These are phyloP conservation scores for Colletotrichum somersetense DNA, from an alignment of 2,329 filamentous ascomycete genomes.

Conservation along the genomic window DNA sequence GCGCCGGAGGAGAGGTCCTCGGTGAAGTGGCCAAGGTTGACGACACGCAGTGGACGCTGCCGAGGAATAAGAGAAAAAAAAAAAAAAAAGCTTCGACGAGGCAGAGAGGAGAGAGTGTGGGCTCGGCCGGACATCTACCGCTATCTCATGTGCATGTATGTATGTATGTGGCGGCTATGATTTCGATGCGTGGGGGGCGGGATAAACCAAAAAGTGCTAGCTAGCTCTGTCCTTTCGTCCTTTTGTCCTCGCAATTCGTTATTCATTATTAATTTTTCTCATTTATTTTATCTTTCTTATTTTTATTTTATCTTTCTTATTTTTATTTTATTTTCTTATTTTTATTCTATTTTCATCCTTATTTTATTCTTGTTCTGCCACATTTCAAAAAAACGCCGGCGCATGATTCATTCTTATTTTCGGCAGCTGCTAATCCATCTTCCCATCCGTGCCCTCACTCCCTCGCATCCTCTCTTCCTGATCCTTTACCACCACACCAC, in stretches of 20 bases:
- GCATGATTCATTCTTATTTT: conserved; percentile 21
- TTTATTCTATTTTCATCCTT: too few species aligned
- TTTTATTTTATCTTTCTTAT: too few species aligned
- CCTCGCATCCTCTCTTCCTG: neutral
- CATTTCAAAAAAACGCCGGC: conserved; percentile 20
- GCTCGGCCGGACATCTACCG: neutral
- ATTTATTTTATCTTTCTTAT: too few species aligned
- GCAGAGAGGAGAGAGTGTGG: too few species aligned
- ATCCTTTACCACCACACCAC: conserved; percentile 15
- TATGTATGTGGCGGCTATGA: neutral
- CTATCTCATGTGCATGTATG: neutral
- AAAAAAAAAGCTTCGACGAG: neutral
- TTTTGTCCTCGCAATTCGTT: too few species aligned
- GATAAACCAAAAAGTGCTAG: neutral
- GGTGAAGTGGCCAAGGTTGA: conserved; percentile 7
- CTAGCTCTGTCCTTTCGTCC: too few species aligned
- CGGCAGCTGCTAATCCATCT: conserved; percentile 18
- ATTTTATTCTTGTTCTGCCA: neutral
- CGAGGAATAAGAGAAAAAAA: too few species aligned
- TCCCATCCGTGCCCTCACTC: conserved; percentile 12
- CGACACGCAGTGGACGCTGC: conserved; percentile 9
- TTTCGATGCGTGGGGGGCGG: neutral
- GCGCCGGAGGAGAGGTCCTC: neutral
- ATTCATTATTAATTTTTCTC: too few species aligned
- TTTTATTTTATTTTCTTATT: too few species aligned